Base-by-base conservation (phyloP, 2,329 filamentous ascomycete genomes). In the Tolypocladium album region DNA sequence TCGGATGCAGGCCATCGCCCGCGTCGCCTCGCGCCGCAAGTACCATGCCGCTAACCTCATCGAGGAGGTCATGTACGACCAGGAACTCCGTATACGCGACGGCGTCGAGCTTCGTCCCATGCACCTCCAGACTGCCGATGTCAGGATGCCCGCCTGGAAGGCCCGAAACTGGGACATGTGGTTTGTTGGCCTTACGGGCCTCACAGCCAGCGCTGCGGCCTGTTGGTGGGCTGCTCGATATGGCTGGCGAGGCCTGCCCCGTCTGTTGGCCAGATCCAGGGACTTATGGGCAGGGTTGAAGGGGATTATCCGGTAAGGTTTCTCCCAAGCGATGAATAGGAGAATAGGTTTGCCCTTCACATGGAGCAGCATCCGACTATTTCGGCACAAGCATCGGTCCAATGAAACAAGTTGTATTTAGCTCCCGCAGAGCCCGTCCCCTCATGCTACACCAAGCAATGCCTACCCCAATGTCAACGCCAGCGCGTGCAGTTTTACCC, bases 111-210 rank as follows among this genome's bases (percentile, higher is more conserved):
- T 52, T 8, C 47, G 47, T 17, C 47, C 27, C 1, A 77, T 76
- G 72, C 75, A 79, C 61, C 65, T 78, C 13, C 73, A 78, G 65
- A 78, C 75, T 2, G 75, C 76, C 0, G 75, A 78, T 61, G 69
- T 69, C 62, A 68, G 76, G 20, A 78, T 78, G 74, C 67, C 74
- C 0, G 45, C 60, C 6, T 76, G 70, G 67, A 72, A 71, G 55
- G 73, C 71, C 0, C 69, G 66, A 50, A 78, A 77, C 59, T 74
- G 70, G 74, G 75, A 78, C 59, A 62, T 76, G 66, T 52, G 47
- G 27, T 34, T 52, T 17, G 27, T 34, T 17, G 17, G 47, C 27
- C 47, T 52, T 27, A 34, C 47, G 3, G 27, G 47, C 17, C 17
- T 52, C 9, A n/a, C 47, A 8, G 27, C 47, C 15, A 52, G 47